Base-by-base conservation (phyloP, 2,329 filamentous ascomycete species). In the Cercospora zeina region DNA sequence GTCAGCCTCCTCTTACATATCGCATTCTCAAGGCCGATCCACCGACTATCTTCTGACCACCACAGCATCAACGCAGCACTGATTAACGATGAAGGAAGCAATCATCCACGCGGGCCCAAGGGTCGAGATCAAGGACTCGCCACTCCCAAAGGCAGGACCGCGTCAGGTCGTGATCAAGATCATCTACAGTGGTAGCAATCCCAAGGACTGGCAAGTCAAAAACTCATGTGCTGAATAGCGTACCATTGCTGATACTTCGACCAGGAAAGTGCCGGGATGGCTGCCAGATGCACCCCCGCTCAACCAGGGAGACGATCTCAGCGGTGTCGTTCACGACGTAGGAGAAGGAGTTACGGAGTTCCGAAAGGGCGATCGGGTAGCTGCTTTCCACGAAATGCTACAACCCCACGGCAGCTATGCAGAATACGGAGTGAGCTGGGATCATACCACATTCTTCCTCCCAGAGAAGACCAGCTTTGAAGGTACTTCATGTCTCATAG, bases 381-480 rank as follows among this genome's bases (percentile, higher is more conserved):
- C 82, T 5, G 82, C 81, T 2, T 84, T 85, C 74, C 79, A 82
- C 62, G 69, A 75, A 62, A 86, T 87, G 79, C 64, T 73, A 33
- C 73, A 74, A 0, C 76, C 80, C 0, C 70, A 78, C 33, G 86
- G 86, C 1, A 80, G 77, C 5, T 89, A 82, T 64, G 86, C 85
- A 2, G 85, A 88, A 69, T 88, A 88, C 65, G 82, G 84, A 2
- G 73, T 87, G 11, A 80, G 81, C 0, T 81, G 77, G 73, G 78
- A 80, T 34, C 78, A 83, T 68, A 84, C 84, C 0, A 86, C 84
- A 0, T 86, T 87, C 69, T 81, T 81, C 67, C 74, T 86, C 14
- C 82, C 84, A 0, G 66, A 76, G 42, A 73, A 76, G 24, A 78
- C 78, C 1, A 78, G 76, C 33, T 85, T 83, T 59, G 82, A 87